Percentiles rank a stretch among this genome's conserved stretches.
phyloP scores from a whole-genome alignment of 2,329 filamentous ascomycete genomes.

The Ceratocystiopsis brevicomis region DNA sequence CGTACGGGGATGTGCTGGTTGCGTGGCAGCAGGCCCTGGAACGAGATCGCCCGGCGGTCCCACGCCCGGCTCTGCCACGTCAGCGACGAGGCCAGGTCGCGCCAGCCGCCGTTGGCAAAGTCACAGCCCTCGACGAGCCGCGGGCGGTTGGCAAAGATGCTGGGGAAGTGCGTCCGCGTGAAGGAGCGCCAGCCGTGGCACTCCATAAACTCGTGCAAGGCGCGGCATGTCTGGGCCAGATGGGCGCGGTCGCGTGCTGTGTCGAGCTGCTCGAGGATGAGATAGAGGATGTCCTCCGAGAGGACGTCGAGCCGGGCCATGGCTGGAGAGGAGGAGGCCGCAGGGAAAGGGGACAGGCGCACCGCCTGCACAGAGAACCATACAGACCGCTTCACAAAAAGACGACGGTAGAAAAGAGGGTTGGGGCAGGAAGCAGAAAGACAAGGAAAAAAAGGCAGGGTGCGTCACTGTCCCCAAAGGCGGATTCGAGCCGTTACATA shows the following conservation, averaged over 20 bases:
- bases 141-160: not conserved
- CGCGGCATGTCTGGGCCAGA: conserved; percentile 21
- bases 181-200: conserved; percentile 26
- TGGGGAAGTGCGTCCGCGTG: conserved; percentile 16
- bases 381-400: too few relatives aligned
- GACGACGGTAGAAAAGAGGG: too few relatives aligned
- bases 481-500: too few relatives aligned
- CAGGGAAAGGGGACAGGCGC: not conserved
- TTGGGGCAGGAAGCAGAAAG: too few relatives aligned
- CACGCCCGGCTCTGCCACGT: conserved; percentile 34
- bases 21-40: conserved; percentile 17
- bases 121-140: too few relatives aligned
- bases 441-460: too few relatives aligned
- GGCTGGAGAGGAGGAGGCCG: not conserved
- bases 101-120: conserved; percentile 13
- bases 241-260: conserved; percentile 28
- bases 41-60: conserved; percentile 27
- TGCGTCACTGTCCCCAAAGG: too few relatives aligned
- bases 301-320: conserved; percentile 19
- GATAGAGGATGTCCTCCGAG: conserved; percentile 30
- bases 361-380: too few relatives aligned
- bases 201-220: conserved; percentile 20
- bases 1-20: conserved; percentile 10
- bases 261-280: conserved; percentile 27
- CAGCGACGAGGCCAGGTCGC: conserved; percentile 23